These are phyloP conservation scores for Allantophomopsis cytisporea DNA, from an alignment of 2,329 filamentous ascomycete species.

Conservation along the genomic window DNA sequence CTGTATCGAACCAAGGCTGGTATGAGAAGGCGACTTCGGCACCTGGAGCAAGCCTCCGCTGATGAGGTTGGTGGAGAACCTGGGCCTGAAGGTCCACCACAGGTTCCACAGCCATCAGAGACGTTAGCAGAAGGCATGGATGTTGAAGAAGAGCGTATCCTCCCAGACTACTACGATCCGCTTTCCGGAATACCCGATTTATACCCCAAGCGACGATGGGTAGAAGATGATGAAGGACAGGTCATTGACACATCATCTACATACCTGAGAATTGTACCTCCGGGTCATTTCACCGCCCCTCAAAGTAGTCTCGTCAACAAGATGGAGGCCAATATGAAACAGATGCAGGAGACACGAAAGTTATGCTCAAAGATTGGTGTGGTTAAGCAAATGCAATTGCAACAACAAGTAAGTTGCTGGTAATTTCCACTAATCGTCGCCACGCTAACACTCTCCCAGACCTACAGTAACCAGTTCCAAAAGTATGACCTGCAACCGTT, in stretches of 20 bases:
- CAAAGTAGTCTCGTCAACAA: conserved; percentile 61
- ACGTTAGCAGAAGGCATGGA: conserved; percentile 93
- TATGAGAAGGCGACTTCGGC: conserved; percentile 79
- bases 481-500: conserved; percentile 91
- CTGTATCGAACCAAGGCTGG: conserved; percentile 72
- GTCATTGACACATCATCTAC: conserved; percentile 82
- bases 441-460: conserved; percentile 30
- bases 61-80: conserved; percentile 28
- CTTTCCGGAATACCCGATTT: conserved; percentile 80
- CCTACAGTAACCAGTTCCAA: conserved; percentile 96
- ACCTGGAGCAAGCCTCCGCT: conserved; percentile 55
- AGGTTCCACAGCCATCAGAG: conserved; percentile 41
- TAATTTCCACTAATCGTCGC: neutral
- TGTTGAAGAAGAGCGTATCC: conserved; percentile 59
- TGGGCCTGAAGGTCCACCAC: conserved; percentile 27
- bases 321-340: conserved; percentile 81
- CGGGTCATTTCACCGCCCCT: conserved; percentile 63
- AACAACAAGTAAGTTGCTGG: conserved; percentile 60
- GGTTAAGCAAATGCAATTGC: conserved; percentile 98
- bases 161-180: conserved; percentile 92
- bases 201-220: conserved; percentile 65
- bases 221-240: conserved; percentile 78
- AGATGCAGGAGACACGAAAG: conserved; percentile 95
- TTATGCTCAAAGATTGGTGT: conserved; percentile 93
- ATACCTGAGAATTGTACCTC: conserved; percentile 63